Base-by-base conservation (phyloP, 495 filamentous ascomycete species). In the Penicillium steckii region DNA sequence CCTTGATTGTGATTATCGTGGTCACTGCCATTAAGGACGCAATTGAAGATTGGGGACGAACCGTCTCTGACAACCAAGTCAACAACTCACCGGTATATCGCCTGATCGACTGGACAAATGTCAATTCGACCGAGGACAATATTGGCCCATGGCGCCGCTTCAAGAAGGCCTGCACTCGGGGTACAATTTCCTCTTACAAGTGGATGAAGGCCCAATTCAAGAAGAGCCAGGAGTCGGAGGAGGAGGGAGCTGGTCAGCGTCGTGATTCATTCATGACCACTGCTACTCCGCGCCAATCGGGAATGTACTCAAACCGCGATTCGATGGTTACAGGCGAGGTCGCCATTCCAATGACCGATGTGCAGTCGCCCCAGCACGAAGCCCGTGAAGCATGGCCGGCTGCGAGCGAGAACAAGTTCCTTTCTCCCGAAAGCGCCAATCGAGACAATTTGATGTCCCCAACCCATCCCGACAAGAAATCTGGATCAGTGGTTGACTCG, bases 51-150 rank as follows among this genome's bases (percentile, higher is more conserved):
- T 97, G 90, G 78, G 83, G 95, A 51, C 81, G 95, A 68, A 97
- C 91, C 2, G 79, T 91, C 19, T 84, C 96, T 17, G 95, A 99
- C 64, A 95, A 86, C 52, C 89, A 95, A 61, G 80, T 99, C 46
- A 99, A 99, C 74, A 97, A 99, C 60, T 93, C 95, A 12, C 88
- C 93, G 1, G 89, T 97, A 12, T 92, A 99, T 70, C 82, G 92
- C 24, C 74, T 99, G 24, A 70, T 90, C 1, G 88, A 91, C 49
- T 96, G 86, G 85, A 79, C 86, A 59, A 99, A 99, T 63, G 92
- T 97, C 59, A 99, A 99, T 53, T 89, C 90, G 23, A 84, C 85
- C 44, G 88, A 90, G 52, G 92, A 97, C 60, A 85, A 88, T 46
- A 80, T 99, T 38, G 89, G 86, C 7, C 13, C 83, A 33, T 99